Base-by-base conservation (phyloP, 148 eudicot genomes). In the Rhododendron kiyosumense region DNA sequence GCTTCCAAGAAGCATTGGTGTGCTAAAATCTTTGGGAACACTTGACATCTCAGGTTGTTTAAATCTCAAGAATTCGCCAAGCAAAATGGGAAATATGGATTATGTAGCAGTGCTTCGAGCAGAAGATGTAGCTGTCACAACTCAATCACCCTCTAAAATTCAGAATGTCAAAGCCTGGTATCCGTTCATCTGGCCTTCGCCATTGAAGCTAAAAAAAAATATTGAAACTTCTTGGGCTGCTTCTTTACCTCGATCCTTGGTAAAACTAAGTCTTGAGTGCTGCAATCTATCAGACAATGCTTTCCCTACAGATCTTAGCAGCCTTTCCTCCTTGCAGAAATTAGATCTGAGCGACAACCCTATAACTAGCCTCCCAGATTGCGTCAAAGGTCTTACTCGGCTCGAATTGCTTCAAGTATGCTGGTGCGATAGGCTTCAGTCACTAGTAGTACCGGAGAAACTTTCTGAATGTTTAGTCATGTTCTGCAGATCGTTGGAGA, bases 11-110 rank as follows among this genome's bases (percentile, higher is more conserved):
- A 67, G 57, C 65, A 20, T 83, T 22, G 26, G 13, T 17, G 43
- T 3, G 36, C 77, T 83, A 54, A 63, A 36, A 22, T 18, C 12
- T 61, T 49, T 83, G 36, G 49, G 41, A 22, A 52, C 12, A 20
- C 77, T 83, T 26, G 41, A 34, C 75, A 34, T 83, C 48, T 61
- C 76, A 14, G 85, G 85, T 38, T 83, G 85, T 52, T 83, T 76
- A 38, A 83, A 63, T 83, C 51, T 83, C 0, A 13, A 34, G 22
- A 14, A 22, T 15, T 77, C 20, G 26, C 80, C 80, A 20, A 20
- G 3, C 4, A 12, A 38, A 3, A 77, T 77, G 48, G 20, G 46
- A 3, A 20, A 41, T 15, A 77, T 77, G 49, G 48, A 77, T 5
- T 77, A 51, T 38, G 4, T 77, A n/a, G n/a, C 30, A 65, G 71